These are phyloP conservation scores for Saccharomyces hybrid DNA, from an alignment of 1,139 yeast genomes.

Conservation along the genomic window DNA sequence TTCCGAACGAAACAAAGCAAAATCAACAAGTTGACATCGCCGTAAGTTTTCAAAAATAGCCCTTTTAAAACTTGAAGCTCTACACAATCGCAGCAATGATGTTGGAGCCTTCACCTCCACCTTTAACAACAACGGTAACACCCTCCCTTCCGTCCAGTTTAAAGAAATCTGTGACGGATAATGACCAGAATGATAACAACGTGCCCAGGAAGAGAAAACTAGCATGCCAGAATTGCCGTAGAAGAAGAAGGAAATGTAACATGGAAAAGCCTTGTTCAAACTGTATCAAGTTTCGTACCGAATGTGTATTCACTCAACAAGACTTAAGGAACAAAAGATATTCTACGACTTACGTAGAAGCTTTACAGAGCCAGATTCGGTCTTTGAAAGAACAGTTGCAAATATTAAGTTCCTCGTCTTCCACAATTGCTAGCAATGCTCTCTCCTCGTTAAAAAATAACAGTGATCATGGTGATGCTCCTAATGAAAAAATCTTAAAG, in stretches of 20 bases:
- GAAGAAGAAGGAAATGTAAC: slow-evolving; percentile 47
- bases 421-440: not conserved
- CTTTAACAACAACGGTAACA: not conserved
- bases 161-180: not conserved
- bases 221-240: slow-evolving; percentile 44
- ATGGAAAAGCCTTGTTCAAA: slow-evolving; percentile 42
- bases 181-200: not conserved
- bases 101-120: slow-evolving; percentile 1
- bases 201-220: slow-evolving; percentile 4
- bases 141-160: not conserved
- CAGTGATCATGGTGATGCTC: not conserved
- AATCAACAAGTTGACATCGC: not conserved
- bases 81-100: not conserved
- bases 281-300: slow-evolving; percentile 39
- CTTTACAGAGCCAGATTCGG: slow-evolving; percentile 22
- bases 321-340: slow-evolving; percentile 47
- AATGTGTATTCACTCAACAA: slow-evolving; percentile 39
- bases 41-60: not conserved
- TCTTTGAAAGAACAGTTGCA: not conserved
- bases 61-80: not conserved
- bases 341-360: slow-evolving; percentile 40
- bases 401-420: not conserved
- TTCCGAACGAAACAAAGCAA: not conserved
- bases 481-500: not conserved
- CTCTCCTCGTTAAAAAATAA: not conserved